Base-by-base conservation (phyloP, 2,329 filamentous ascomycete species). In the Nemania serpens region DNA sequence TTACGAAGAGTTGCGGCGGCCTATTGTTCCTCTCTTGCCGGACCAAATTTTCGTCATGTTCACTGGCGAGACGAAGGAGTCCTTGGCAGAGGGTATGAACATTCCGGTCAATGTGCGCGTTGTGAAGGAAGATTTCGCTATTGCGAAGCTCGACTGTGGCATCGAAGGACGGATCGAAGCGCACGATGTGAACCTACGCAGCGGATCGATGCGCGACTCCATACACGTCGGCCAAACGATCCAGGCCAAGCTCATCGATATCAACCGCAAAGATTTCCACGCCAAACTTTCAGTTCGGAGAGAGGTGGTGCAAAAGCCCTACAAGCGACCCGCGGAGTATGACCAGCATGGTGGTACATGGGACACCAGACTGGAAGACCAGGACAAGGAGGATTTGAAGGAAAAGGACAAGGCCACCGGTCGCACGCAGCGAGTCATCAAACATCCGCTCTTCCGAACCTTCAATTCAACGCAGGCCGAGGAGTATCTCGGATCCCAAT, bases 41-140 rank as follows among this genome's bases (percentile, higher is more conserved):
- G 88, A 93, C 20, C 91, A 97, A 68, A 86, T 97, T 61, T 99
- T 98, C 76, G 95, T 93, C 41, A 97, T 97, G 89, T 87, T 98
- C 57, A 98, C 95, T 2, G 95, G 94, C 60, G 95, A 99, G 77
- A 98, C 92, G 0, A 83, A 85, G 61, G 89, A 95, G 0, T 91
- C 92, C 0, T 80, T 99, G 10, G 86, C 86, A 54, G 90, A 94
- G 70, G 91, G 91, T 68, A 98, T 98, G 93, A 91, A 97, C 65
- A 85, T 99, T 5, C 90, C 95, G 0, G 91, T 97, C 64, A 90
- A 91, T 54, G 89, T 98, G 67, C 91, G 93, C 64, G 85, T 95
- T 34, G 91, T 94, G 56, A 94, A 94, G 73, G 90, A 94, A 60
- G 92, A 97, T 71, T 96, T 97, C 75, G 90, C 96, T 64, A 93